Percentiles rank a stretch among this genome's conserved stretches.
phyloP scores from a whole-genome alignment of 2,329 filamentous ascomycete genomes.

The Balansia obtecta region DNA sequence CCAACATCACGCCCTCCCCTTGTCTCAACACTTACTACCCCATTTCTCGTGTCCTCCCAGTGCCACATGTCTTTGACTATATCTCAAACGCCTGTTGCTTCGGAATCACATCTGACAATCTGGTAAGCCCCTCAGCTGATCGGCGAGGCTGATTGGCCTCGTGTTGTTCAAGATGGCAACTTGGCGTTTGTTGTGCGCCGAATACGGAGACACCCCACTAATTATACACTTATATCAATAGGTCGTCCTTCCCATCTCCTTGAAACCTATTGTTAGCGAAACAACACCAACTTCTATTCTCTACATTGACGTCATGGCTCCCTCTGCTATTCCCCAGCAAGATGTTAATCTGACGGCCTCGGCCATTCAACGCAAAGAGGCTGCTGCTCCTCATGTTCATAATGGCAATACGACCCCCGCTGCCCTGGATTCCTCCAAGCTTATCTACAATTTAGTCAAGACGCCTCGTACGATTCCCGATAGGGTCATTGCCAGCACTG shows the following conservation, averaged over 20 bases:
- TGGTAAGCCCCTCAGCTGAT: neutral
- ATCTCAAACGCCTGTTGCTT: neutral
- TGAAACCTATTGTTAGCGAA: neutral
- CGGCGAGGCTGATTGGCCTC: neutral
- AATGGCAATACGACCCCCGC: constrained; percentile 34
- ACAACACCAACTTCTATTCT: neutral
- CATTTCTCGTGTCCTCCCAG: neutral
- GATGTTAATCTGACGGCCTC: constrained; percentile 39
- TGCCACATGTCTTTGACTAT: neutral
- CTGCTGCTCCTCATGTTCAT: constrained; percentile 20
- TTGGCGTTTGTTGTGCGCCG: neutral
- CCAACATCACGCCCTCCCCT: neutral
- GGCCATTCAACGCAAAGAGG: constrained; percentile 38
- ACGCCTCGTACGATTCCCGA: constrained; percentile 40
- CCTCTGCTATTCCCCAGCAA: constrained; percentile 32
- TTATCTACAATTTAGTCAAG: constrained; percentile 40
- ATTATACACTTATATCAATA: neutral
- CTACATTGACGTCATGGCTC: constrained; percentile 26
- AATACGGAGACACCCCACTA: neutral
- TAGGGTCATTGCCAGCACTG: constrained; percentile 32
- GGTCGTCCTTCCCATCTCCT: neutral
- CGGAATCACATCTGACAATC: neutral
- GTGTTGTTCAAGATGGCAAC: neutral
- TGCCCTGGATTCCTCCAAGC: constrained; percentile 50
- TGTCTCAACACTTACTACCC: neutral